A percentile compares a stretch with the other conserved stretches of the same genome.
Evolutionary conservation across 768 basidiomycete genomes (phyloP).

Genomic region (Lactifluus volemus): DNA sequence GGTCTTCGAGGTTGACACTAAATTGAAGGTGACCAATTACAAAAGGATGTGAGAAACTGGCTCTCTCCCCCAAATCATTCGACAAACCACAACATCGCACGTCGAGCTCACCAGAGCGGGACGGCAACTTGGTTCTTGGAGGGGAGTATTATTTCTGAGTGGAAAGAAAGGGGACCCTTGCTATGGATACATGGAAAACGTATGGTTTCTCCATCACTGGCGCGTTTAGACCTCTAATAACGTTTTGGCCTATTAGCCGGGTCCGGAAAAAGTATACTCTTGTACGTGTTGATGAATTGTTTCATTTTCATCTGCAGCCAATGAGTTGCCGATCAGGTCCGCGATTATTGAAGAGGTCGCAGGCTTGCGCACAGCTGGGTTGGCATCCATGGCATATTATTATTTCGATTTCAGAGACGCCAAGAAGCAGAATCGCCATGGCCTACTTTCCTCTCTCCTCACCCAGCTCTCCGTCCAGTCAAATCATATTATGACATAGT

Average conservation of each 20-base stretch:
- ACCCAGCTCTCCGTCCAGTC: background rate
- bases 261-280: background rate
- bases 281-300: background rate
- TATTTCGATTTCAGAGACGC: conserved; percentile 1
- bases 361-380: background rate
- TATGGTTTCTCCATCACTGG: too few relatives aligned
- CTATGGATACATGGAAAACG: too few relatives aligned
- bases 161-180: too few relatives aligned
- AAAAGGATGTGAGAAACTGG: background rate
- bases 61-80: conserved; percentile 2
- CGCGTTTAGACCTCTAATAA: too few relatives aligned
- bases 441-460: background rate
- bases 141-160: background rate
- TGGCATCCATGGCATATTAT: background rate
- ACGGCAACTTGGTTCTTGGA: background rate
- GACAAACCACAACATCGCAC: background rate
- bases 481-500: background rate
- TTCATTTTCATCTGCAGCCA: background rate
- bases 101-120: background rate
- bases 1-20: background rate
- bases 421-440: background rate
- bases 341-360: background rate
- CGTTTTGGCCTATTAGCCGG: background rate
- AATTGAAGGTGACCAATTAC: background rate
- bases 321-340: background rate